Conservation (phyloP, 495 filamentous ascomycete genomes). For the Penicillium subrubescens region DNA sequence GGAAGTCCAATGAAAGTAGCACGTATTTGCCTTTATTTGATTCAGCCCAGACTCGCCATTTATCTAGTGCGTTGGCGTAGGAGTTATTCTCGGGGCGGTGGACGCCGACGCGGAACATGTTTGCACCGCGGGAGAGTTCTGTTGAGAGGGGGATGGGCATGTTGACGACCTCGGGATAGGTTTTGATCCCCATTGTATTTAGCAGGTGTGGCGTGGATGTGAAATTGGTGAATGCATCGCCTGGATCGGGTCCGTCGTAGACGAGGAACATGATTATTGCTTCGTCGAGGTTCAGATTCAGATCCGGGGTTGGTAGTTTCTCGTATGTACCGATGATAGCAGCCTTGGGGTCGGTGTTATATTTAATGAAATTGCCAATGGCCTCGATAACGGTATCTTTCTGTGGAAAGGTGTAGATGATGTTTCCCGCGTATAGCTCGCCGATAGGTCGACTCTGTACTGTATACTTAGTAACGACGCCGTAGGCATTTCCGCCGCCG, state of each 20-base stretch:
- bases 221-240: constrained; percentile 32
- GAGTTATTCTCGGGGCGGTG: constrained; percentile 30
- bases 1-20: constrained; percentile 35
- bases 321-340: constrained; percentile 37
- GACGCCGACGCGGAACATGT: constrained; percentile 40
- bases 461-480: constrained; percentile 43
- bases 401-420: constrained; percentile 32
- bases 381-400: constrained; percentile 28
- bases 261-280: constrained; percentile 41
- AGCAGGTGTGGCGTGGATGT: constrained; percentile 30
- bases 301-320: constrained; percentile 27
- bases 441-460: constrained; percentile 31
- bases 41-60: constrained; percentile 34
- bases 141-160: constrained; percentile 34
- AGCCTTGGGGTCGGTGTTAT: constrained; percentile 38
- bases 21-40: constrained; percentile 33
- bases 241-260: constrained; percentile 37
- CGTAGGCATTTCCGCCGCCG: constrained; percentile 53
- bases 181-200: constrained; percentile 29
- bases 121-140: constrained; percentile 31
- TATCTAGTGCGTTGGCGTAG: constrained; percentile 25
- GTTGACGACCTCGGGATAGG: constrained; percentile 34
- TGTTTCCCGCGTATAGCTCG: constrained; percentile 33
- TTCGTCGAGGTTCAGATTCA: constrained; percentile 33
- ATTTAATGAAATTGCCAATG: constrained; percentile 33